Conservation (phyloP, 2,329 filamentous ascomycete genomes). For the Gyromitra esculenta region DNA sequence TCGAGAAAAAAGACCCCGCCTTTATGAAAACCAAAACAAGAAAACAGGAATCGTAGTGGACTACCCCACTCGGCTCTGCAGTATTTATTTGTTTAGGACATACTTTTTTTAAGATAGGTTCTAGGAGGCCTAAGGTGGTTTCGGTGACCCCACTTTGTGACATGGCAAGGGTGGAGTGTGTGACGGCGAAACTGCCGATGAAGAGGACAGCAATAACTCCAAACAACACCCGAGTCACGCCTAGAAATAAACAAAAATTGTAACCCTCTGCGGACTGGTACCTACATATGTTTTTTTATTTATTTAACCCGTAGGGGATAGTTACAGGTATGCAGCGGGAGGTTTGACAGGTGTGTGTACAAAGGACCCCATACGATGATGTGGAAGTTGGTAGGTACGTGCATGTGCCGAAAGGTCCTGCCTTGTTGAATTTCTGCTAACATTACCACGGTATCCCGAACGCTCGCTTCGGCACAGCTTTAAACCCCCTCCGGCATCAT, state of each 20-base stretch:
- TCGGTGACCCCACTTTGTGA: conserved; percentile 42
- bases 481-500: neutral
- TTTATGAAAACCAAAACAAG: conserved; percentile 32
- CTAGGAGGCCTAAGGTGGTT: conserved; percentile 3
- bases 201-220: neutral
- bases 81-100: conserved; percentile 36
- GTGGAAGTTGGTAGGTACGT: conserved; percentile 6
- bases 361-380: conserved; percentile 9
- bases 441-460: conserved; percentile 31
- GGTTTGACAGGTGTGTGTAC: conserved; percentile 24
- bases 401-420: conserved; percentile 34
- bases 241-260: conserved; percentile 30
- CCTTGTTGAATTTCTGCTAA: conserved; percentile 32
- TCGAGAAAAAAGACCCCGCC: conserved; percentile 39
- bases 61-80: conserved; percentile 36
- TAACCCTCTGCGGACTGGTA: conserved; percentile 28
- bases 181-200: conserved; percentile 42
- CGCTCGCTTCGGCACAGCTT: conserved; percentile 37
- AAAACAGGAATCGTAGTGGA: conserved; percentile 34
- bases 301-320: conserved; percentile 1
- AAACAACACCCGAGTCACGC: conserved; percentile 32
- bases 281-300: conserved; percentile 40
- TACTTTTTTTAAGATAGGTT: conserved; percentile 31
- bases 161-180: conserved; percentile 29
- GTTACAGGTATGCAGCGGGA: conserved; percentile 3